These are phyloP conservation scores for Ganoderma lingzhi DNA, from an alignment of 1,284 basidiomycete species.

Conservation along the genomic window DNA sequence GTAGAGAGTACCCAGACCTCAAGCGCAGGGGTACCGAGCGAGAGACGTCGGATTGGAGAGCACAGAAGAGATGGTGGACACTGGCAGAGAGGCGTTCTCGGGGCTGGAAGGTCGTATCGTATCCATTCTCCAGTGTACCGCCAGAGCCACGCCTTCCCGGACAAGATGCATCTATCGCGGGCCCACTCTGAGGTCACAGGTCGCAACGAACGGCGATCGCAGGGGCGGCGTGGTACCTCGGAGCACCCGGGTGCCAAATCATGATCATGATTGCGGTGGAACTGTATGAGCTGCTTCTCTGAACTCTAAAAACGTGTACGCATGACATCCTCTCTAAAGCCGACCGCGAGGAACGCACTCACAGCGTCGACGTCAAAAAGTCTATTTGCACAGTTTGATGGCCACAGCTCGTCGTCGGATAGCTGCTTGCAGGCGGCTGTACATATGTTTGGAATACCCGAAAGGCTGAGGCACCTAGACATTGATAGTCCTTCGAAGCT, in stretches of 20 bases:
- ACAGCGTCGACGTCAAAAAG: neutral
- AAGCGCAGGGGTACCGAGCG: neutral
- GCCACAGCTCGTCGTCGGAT: neutral
- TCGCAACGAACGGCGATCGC: constrained; percentile 1
- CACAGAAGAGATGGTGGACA: neutral
- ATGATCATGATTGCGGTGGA: constrained; percentile 5
- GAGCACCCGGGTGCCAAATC: constrained; percentile 3
- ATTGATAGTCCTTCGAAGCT: neutral
- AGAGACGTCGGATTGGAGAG: neutral
- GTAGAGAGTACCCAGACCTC: neutral
- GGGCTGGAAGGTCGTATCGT: neutral
- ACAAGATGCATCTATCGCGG: neutral
- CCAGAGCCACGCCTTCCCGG: constrained; percentile 3
- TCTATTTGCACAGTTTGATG: neutral
- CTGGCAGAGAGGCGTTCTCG: neutral
- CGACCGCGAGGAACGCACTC: neutral
- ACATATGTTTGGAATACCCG: neutral
- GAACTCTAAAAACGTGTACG: neutral
- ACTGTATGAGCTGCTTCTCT: neutral
- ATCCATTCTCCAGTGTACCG: neutral
- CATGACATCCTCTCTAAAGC: constrained; percentile 2
- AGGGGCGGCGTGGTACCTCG: constrained; percentile 1
- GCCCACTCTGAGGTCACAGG: neutral
- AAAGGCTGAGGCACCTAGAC: neutral
- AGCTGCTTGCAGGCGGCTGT: neutral